Evolutionary conservation across 257 asterid species (phyloP).

Genomic region (Lantana camara): DNA sequence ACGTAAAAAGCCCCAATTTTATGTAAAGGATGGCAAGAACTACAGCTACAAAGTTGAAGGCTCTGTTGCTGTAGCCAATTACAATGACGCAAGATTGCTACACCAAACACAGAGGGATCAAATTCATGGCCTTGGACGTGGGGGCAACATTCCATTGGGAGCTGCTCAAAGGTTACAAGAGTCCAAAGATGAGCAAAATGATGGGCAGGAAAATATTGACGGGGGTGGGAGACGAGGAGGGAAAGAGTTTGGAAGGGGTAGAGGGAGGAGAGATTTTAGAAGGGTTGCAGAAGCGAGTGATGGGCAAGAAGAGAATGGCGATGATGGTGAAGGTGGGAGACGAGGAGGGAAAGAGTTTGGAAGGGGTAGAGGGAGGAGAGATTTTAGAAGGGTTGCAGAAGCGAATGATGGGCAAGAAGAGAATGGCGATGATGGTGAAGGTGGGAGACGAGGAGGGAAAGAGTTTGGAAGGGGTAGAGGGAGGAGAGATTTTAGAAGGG

Average conservation of each 20-base stretch:
- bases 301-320: conserved; percentile 30
- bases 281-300: conserved; percentile 25
- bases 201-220: conserved; percentile 24
- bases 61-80: conserved; percentile 72
- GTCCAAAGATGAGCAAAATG: conserved; percentile 33
- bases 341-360: conserved; percentile 31
- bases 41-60: conserved; percentile 94
- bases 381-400: conserved; percentile 19
- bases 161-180: conserved; percentile 51
- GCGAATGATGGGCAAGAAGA: conserved; percentile 34
- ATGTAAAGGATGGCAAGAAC: conserved; percentile 93
- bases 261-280: conserved; percentile 42
- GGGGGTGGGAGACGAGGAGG: conserved; percentile 47
- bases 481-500: conserved; percentile 29
- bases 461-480: conserved; percentile 32
- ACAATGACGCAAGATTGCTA: conserved; percentile 67
- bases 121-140: conserved; percentile 85
- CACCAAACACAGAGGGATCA: conserved; percentile 66
- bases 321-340: conserved; percentile 36
- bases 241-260: conserved; percentile 40
- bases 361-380: conserved; percentile 39
- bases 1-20: conserved; percentile 73
- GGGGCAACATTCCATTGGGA: conserved; percentile 84
- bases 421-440: conserved; percentile 30
- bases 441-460: conserved; percentile 38